Evolutionary conservation across 257 asterid genomes (phyloP).

Genomic region (Solanum appendiculatum): DNA sequence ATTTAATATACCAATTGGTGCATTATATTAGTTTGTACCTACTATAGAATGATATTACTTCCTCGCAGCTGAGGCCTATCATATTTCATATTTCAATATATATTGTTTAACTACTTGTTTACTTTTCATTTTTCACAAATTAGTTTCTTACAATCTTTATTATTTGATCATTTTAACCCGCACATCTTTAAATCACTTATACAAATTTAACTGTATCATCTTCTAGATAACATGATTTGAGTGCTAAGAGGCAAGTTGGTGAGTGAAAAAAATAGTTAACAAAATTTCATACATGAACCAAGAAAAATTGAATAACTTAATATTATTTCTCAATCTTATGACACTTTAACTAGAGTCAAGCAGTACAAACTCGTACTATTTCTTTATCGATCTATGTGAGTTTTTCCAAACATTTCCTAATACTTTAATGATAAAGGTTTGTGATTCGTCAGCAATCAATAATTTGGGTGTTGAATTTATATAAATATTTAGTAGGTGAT

Average conservation of each 20-base stretch:
- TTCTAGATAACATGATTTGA: neutral
- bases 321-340: neutral
- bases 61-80: neutral
- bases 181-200: neutral
- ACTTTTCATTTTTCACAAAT: neutral
- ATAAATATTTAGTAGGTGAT: neutral
- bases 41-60: neutral
- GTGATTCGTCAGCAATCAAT: neutral
- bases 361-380: neutral
- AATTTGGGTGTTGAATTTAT: neutral
- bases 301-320: neutral
- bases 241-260: neutral
- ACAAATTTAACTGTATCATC: neutral
- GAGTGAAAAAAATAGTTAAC: neutral
- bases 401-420: neutral
- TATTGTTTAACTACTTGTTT: neutral
- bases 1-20: neutral
- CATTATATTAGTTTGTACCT: neutral
- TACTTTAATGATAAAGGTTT: neutral
- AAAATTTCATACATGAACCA: neutral
- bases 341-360: neutral
- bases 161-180: neutral
- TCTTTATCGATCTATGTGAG: neutral
- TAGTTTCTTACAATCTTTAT: neutral
- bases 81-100: neutral